Evolutionary conservation across 305 asterid species (phyloP), one percentile per base, ranked within the genome.

Genomic region (Stenogyne calaminthoides): DNA sequence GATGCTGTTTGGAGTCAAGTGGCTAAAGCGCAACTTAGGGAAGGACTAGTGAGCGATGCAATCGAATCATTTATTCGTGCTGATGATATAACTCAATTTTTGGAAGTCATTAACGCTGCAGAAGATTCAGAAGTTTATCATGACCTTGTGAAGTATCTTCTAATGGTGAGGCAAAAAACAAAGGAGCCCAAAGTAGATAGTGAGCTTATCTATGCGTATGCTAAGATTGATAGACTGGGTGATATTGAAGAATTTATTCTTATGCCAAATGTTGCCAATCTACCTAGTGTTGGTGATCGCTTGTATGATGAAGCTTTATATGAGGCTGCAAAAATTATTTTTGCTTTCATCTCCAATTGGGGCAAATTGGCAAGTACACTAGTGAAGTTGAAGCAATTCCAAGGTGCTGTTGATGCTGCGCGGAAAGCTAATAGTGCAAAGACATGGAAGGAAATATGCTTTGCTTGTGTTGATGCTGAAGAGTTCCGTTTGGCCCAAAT

Each of bases 401-500:
- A 95, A 84, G 93, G 98, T 37, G 99, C 98, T 60, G 99, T 95
- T 70, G 99, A 95, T 91, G 99, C 99, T 64, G 99, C 99, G 16
- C 84, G 99, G 73, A 95, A 95, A 86, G 99, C 99, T 71, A 95
- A 93, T 73, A 95, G 97, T 55, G 86, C 99, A 49, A 95, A 93
- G 88, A 93, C 97, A 42, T 95, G 99, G 99, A 95, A 95, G 80
- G 99, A 95, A 75, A 88, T 95, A 51, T 95, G 99, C 87, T 95
- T 95, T 86, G 98, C 99, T 67, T 93, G 99, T 78, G 99, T 95
- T 70, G 97, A 92, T 81, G 99, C 97, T 5, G 99, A 95, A 87
- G 99, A 95, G 88, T 95, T 95, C 85, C 99, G 99, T 46, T 85
- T 95, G 93, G 99, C 98, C 76, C 99, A 95, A 72, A 95, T 95